Base-by-base conservation (phyloP, 345 rosid species). In the Sonneratia alba region DNA sequence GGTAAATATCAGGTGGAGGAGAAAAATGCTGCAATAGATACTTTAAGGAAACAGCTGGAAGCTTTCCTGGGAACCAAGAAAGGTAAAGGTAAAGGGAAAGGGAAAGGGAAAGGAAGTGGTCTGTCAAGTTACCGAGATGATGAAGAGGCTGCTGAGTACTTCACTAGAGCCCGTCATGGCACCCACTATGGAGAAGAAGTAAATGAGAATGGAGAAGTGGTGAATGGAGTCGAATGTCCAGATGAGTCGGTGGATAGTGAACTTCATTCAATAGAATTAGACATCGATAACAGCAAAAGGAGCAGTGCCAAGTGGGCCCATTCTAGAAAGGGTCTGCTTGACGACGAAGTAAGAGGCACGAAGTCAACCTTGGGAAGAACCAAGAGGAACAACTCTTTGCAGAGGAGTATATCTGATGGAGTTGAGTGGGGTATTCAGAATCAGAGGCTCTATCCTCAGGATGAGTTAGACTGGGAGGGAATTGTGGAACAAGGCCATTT, bases 221-320 rank as follows among this genome's bases (percentile, higher is more conserved):
- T 87, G 56, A 86, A 90, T 38, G 89, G 71, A 19, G 71, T 79
- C 2, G 87, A 82, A 75, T 71, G 77, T 49, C 88, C 80, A 32
- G 87, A 87, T 71, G 93, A 84, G 37, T 90, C 96, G 1, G 90
- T 83, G 0, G 97, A 92, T 80, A 88, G 97, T 67, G 97, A 95
- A 74, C 88, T 90, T 67, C 93, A 90, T 75, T 92, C 93, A 55
- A 88, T 90, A 81, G 97, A 95, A 75, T 78, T 90, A 76, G 87
- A 88, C 77, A 84, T 85, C 80, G 96, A 90, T 69, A 83, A 77
- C 72, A 77, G 71, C 68, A 79, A 80, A 74, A 87, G 64, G 65
- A 70, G 83, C 79, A 86, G 81, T 84, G 86, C 85, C 77, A 87
- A 88, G 66, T 89, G 88, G 97, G 83, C 79, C 9, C 80, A 80